Base-by-base conservation (phyloP, 805 yeast species). In the Blastobotrys mokoenaii region DNA sequence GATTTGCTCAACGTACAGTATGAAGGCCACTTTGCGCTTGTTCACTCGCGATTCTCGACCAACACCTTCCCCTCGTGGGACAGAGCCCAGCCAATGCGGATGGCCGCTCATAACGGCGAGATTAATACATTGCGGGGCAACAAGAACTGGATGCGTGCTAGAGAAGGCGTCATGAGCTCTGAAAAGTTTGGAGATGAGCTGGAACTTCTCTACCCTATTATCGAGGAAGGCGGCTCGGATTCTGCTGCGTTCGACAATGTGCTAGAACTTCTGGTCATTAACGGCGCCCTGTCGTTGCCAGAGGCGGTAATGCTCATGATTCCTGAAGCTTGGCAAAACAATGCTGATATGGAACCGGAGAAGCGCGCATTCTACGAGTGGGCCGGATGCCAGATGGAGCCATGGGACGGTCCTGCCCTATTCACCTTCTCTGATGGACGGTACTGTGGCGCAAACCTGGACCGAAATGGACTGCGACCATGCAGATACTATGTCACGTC, bases 61-160 rank as follows among this genome's bases (percentile, higher is more conserved):
- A 90, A 90, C 67, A 90, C 98, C 41, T 90, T 90, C 79, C 98
- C 98, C 40, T 87, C 96, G n/a, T 90, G 98, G 98, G 98, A 93
- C 69, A 80, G 98, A 68, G 97, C 98, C 18, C 98, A 90, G 69
- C 98, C 98, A 41, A 74, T 90, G 60, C 76, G 97, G 66, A 82
- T 94, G 83, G 86, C 95, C 29, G 98, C 98, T 34, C 98, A 90
- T 70, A 90, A 90, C 65, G 98, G 98, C 74, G 98, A 90, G 69
- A 93, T 90, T 66, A 90, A 90, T 69, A 90, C 98, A 35, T 70
- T 90, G 61, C 79, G 97, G 66, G 98, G 98, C 56, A 90, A 90
- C 77, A 93, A 90, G 69, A 90, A 90, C 69, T 93, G 97, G 97
- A 89, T 93, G 97, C 79, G 96, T 55, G 93, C 97, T 37, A 84